Evolutionary conservation across 2,329 filamentous ascomycete genomes (phyloP), one percentile per base, ranked within the genome.

Genomic region (Dactylonectria macrodidyma): DNA sequence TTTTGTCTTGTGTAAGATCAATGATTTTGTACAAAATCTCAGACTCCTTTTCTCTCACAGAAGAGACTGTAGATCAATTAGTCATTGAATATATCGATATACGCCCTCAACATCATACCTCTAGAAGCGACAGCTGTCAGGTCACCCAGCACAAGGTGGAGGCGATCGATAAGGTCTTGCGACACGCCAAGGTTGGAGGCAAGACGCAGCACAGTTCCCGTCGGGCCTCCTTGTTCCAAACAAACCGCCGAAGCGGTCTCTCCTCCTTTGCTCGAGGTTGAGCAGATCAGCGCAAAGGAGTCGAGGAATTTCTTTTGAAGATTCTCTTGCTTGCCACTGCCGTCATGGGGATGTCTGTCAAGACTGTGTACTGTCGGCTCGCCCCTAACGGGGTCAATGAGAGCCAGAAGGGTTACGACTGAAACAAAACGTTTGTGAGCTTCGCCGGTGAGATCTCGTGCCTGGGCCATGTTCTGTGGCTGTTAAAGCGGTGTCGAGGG

Each of bases 271-370:
- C 34, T 66, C 1, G 73, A 74, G 5, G 70, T 76, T 4, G 76
- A 73, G 62, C 73, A 77, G 7, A 79, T 66, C n/a, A 79, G 59
- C 0, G 77, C 77, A 58, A 79, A 76, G 2, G 77, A 78, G 57
- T 78, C 77, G 4, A 77, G 75, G 12, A 78, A 79, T 55, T 78
- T 79, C 52, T 76, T 71, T 41, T 73, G 71, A 1, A 74, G 67
- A 11, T 73, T 59, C 41, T 70, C 34, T 10, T 16, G 33, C 24
- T 46, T 50, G n/a, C 26, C 16, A 16, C 22, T 12, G 11, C 6
- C 19, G 1, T 30, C 24, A 14, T 68, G 47, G 16, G 66, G 62
- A 6, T 61, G 41, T 10, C 22, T 52, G 16, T 70, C 66, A 4
- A 66, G 36, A 11, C 33, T 56, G 11, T 41, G 34, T 14, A 46